Evolutionary conservation across 1,284 basidiomycete genomes (phyloP).

Genomic region (Pseudozyma pruni): DNA sequence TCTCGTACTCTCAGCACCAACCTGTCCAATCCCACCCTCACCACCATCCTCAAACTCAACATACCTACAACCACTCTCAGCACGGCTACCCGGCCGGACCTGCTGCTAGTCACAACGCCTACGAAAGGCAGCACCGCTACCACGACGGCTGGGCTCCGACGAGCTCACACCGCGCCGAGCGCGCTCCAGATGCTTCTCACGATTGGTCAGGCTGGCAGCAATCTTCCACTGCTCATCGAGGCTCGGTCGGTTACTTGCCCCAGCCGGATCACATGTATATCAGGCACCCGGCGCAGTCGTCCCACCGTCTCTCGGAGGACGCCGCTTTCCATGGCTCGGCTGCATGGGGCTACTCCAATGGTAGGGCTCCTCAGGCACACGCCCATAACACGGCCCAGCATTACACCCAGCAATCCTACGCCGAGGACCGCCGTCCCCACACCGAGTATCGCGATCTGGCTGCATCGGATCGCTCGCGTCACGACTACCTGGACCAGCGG

Average conservation of each 20-base stretch:
- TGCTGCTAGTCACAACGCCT: constrained; percentile 5
- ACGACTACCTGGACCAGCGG: constrained; percentile 6
- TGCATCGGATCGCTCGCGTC: constrained; percentile 6
- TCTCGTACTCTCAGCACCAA: constrained; percentile 5
- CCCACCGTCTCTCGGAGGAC: constrained; percentile 26
- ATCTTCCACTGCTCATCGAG: constrained; percentile 16
- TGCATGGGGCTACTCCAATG: constrained; percentile 14
- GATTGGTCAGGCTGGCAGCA: constrained; percentile 30
- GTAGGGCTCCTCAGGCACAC: constrained; percentile 8
- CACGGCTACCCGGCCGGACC: constrained; percentile 8
- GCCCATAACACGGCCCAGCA: constrained; percentile 12
- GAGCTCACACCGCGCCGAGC: constrained; percentile 17
- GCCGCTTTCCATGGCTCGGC: constrained; percentile 5
- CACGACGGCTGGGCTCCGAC: constrained; percentile 22
- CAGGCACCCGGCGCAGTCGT: constrained; percentile 6
- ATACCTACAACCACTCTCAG: constrained; percentile 8
- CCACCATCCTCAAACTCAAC: constrained; percentile 18
- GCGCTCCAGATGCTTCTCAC: constrained; percentile 8
- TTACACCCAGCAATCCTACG: constrained; percentile 17
- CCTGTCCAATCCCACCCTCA: constrained; percentile 2
- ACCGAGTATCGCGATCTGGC: constrained; percentile 11
- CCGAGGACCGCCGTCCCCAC: constrained; percentile 7
- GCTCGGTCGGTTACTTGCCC: constrained; percentile 16
- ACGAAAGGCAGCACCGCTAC: constrained; percentile 16
- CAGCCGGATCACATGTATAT: constrained; percentile 13